Conservation (phyloP, 345 rosid species). For the Chamaenerion angustifolium region DNA sequence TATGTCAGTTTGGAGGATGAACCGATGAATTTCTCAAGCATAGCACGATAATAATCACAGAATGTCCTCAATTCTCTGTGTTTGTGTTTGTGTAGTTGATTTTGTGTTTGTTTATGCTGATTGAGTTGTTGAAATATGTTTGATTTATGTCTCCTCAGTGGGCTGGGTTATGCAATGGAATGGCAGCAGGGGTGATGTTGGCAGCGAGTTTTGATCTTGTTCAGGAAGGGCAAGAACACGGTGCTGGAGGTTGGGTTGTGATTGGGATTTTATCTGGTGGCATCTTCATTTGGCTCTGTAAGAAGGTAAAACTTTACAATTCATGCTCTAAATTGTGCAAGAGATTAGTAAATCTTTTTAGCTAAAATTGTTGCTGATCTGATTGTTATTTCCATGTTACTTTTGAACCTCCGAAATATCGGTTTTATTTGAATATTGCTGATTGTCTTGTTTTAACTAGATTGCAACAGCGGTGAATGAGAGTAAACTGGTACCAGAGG, state of each 20-base stretch:
- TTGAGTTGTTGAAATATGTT: no score
- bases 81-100: no score
- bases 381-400: not conserved
- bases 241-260: conserved; percentile 81
- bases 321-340: no score
- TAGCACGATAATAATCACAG: no score
- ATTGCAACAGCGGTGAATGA: conserved; percentile 52
- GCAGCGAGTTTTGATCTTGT: conserved; percentile 98
- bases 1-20: no score
- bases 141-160: no score
- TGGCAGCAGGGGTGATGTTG: conserved; percentile 99
- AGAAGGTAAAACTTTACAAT: conserved; percentile 50
- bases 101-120: no score
- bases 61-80: no score
- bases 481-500: conserved; percentile 60
- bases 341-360: no score
- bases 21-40: no score
- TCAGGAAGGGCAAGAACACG: conserved; percentile 88
- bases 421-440: not conserved
- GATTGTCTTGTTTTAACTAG: conserved; percentile 7
- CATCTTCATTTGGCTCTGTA: conserved; percentile 80
- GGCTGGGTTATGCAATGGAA: conserved; percentile 99
- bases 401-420: not conserved
- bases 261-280: conserved; percentile 83
- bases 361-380: no score